A percentile compares a stretch with the other conserved stretches of the same genome.
phyloP scores from a whole-genome alignment of 192 early-diverging fungal species.

The Coemansia sp. region DNA sequence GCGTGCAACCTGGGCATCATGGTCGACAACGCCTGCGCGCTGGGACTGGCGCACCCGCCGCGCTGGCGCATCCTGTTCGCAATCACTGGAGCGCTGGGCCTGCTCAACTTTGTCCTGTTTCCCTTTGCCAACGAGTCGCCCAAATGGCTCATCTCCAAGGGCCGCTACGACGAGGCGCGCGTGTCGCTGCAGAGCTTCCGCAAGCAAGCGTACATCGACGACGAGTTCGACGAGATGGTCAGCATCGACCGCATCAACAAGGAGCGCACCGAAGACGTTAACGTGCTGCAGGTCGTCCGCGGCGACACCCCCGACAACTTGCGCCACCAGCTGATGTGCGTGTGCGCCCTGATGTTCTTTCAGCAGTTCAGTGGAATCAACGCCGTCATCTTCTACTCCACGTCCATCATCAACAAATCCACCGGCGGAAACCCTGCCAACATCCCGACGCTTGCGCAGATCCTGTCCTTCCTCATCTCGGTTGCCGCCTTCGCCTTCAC shows the following conservation, averaged over 20 bases:
- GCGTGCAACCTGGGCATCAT: conserved; percentile 80
- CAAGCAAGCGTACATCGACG: conserved; percentile 57
- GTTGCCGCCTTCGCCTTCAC: conserved; percentile 53
- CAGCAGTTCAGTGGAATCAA: conserved; percentile 90
- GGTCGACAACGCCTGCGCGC: conserved; percentile 64
- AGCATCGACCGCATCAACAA: conserved; percentile 47
- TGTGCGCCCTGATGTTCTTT: conserved; percentile 65
- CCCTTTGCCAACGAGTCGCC: conserved; percentile 79
- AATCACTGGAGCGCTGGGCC: conserved; percentile 61
- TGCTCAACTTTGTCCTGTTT: conserved; percentile 61
- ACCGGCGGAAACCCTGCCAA: conserved; percentile 34
- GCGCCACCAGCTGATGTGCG: conserved; percentile 63
- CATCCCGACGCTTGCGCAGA: conserved; percentile 53
- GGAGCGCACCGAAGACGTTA: conserved; percentile 38
- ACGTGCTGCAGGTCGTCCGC: conserved; percentile 58
- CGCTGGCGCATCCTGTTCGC: conserved; percentile 75
- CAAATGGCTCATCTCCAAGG: conserved; percentile 67
- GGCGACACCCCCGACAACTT: conserved; percentile 59
- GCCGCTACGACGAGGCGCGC: conserved; percentile 62
- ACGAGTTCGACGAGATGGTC: conserved; percentile 69
- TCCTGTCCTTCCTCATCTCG: conserved; percentile 53
- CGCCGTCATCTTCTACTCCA: conserved; percentile 82
- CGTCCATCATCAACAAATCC: conserved; percentile 69
- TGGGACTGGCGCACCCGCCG: conserved; percentile 61
- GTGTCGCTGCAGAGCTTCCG: conserved; percentile 59